Percentiles rank a stretch among this genome's conserved stretches.
These are phyloP conservation scores for Paramecium caudatum DNA, from an alignment of 73 alveolate genomes.

Conservation along the genomic window DNA sequence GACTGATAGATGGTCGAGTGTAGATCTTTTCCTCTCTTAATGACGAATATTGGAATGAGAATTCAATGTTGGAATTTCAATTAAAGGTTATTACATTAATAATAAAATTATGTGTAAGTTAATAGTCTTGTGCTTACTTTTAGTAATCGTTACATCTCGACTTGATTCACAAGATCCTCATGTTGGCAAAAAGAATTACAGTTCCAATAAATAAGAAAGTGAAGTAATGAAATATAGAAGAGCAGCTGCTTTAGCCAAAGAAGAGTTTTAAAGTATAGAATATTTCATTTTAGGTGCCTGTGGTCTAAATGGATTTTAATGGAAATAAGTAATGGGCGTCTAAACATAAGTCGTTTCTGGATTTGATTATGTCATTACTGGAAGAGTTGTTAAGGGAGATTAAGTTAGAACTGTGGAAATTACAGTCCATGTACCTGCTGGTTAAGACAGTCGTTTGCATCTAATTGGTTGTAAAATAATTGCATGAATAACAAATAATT, in stretches of 20 bases:
- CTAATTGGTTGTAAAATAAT: neutral
- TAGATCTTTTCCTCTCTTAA: neutral
- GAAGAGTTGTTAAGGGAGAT: neutral
- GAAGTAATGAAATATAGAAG: constrained; percentile 28
- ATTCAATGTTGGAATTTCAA: constrained; percentile 51
- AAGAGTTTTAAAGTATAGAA: constrained; percentile 6
- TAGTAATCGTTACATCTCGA: neutral
- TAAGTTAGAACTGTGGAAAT: neutral
- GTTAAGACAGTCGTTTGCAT: neutral
- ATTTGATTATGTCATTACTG: neutral
- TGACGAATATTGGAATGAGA: too few relatives aligned
- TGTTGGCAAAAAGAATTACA: neutral
- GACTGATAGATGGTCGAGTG: constrained; percentile 16
- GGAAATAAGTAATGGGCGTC: neutral
- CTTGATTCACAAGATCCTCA: neutral
- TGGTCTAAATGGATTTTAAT: neutral
- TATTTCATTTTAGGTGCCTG: neutral
- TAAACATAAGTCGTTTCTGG: neutral
- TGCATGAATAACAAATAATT: neutral
- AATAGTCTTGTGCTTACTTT: neutral
- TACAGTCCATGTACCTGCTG: neutral
- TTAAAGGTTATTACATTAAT: constrained; percentile 20
- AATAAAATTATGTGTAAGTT: constrained; percentile 22
- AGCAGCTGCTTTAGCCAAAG: neutral
- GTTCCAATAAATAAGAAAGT: constrained; percentile 16